phyloP scores from a whole-genome alignment of 768 basidiomycete species.

The Lactarius sanguifluus region DNA sequence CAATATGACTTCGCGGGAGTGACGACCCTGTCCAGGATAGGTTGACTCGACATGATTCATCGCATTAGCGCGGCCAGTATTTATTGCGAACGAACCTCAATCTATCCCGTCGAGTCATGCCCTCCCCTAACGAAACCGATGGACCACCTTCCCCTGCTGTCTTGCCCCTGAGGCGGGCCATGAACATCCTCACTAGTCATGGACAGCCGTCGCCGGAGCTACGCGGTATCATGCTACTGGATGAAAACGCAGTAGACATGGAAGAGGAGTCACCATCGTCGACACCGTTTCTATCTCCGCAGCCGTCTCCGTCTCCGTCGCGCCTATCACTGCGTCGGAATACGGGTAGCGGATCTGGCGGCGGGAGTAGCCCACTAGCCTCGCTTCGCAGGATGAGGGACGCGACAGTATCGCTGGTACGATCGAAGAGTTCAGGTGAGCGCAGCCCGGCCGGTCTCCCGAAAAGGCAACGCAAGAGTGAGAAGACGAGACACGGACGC shows the following conservation, averaged over 20 bases:
- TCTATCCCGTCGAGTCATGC: not conserved
- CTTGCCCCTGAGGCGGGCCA: constrained; percentile 28
- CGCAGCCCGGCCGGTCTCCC: constrained; percentile 16
- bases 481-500: constrained; percentile 10
- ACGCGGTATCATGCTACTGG: not conserved
- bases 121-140: not conserved
- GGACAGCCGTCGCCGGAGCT: constrained; percentile 25
- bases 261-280: constrained; percentile 15
- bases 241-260: constrained; percentile 14
- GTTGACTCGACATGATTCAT: constrained; percentile 10
- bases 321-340: not conserved
- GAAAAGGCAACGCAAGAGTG: constrained; percentile 20
- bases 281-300: constrained; percentile 10
- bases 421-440: constrained; percentile 15
- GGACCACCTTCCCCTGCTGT: not conserved
- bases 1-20: not conserved
- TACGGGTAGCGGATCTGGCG: not conserved
- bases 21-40: not conserved
- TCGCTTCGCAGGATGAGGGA: constrained; percentile 1
- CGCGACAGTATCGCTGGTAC: constrained; percentile 22
- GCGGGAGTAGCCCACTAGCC: constrained; percentile 9
- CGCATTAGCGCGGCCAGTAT: not conserved
- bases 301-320: not conserved
- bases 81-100: constrained; percentile 3
- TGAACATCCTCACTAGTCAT: constrained; percentile 28